Evolutionary conservation across 108 stramenopile genomes (phyloP), one percentile per base, ranked within the genome.

Genomic region (Craspedostauros australis): DNA sequence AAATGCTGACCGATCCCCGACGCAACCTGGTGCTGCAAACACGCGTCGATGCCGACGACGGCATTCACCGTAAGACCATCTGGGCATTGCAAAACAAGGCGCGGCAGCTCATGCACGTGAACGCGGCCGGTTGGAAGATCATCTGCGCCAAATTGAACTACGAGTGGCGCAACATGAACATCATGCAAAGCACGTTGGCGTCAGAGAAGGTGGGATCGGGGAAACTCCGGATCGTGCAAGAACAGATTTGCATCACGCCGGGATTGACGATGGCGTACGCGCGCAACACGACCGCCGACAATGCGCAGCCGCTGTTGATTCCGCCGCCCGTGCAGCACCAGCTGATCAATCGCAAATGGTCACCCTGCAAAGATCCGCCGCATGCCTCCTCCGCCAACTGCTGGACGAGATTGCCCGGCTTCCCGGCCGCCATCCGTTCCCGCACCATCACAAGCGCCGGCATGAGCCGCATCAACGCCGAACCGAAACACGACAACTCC

Each of bases 401-500:
- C 32, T 69, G 68, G 68, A 50, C 38, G 30, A 33, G 50, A 39
- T n/a, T 69, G 23, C 42, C 46, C 2, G 45, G 56, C 23, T 61
- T 56, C 40, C 68, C 80, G 11, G 49, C 74, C 6, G 77, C 82
- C 6, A 15, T 90, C 8, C 82, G 84, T 41, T 75, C 84, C 15
- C 80, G 88, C 37, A 82, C 88, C 18, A 64, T 76, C 19, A 90
- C 88, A 18, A 82, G 80, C 50, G 82, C 88, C 8, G 88, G 88
- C 5, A 90, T 90, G 88, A 56, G 60, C n/a, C 57, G 79, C 27
- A 59, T 89, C 12, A 23, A 59, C 24, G 37, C 54, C 9, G 25
- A 50, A 27, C 21, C 34, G 16, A 45, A 34, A 68, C 68, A 33
- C 33, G 66, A 60, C 39, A 67, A 60, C 15, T 47, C 64, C 33